Evolutionary conservation across 306 rosid species (phyloP).

Genomic region (Rubus parviflorus): DNA sequence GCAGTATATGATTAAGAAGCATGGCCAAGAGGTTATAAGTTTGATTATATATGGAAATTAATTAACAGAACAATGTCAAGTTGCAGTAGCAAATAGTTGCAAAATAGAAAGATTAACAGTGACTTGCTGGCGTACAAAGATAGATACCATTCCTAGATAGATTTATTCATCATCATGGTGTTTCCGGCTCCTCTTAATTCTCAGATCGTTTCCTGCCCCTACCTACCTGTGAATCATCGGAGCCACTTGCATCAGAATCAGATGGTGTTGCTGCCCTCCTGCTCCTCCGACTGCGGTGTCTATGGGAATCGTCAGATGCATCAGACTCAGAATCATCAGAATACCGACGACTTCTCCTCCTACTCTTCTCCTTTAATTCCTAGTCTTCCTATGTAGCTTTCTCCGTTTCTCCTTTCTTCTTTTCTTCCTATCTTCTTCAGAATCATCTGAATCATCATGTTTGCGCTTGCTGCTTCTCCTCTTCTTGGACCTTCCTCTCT

Average conservation of each 20-base stretch:
- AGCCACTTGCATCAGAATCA: conserved; percentile 45
- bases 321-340: conserved; percentile 65
- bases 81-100: conserved; percentile 9
- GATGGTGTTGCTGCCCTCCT: conserved; percentile 49
- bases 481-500: conserved; percentile 82
- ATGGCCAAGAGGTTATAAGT: no score
- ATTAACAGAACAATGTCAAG: conserved; percentile 8
- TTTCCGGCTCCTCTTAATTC: conserved; percentile 47
- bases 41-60: not conserved
- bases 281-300: conserved; percentile 51
- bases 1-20: no score
- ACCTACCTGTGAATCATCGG: conserved; percentile 49
- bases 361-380: conserved; percentile 10
- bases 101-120: not conserved
- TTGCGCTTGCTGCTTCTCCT: conserved; percentile 62
- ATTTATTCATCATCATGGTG: conserved; percentile 45
- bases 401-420: conserved; percentile 66
- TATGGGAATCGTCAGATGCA: conserved; percentile 54
- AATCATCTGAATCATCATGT: conserved; percentile 61
- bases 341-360: conserved; percentile 54
- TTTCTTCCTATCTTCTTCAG: conserved; percentile 48
- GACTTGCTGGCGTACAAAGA: conserved; percentile 1
- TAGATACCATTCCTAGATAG: conserved; percentile 1
- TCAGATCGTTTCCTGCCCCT: conserved; percentile 62
- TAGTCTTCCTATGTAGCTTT: conserved; percentile 42